Conservation (phyloP, 768 basidiomycete genomes). For the Lyophyllum shimeji region DNA sequence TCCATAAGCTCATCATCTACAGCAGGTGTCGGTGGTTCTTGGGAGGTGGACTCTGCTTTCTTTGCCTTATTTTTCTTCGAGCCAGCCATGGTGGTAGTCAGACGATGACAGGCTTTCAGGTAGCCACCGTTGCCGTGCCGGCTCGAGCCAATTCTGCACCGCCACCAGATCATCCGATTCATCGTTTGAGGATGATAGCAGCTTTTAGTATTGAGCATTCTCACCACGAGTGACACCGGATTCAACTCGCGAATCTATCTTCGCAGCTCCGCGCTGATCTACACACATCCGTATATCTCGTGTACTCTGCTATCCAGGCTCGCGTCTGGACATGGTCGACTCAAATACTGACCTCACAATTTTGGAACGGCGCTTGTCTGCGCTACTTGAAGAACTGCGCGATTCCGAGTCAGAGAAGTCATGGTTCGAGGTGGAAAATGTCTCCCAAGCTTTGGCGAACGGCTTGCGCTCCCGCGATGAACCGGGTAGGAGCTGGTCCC, state of each 20-base stretch:
- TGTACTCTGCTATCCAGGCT: conserved; percentile 1
- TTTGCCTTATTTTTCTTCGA: conserved; percentile 60
- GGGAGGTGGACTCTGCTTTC: conserved; percentile 37
- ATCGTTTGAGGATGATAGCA: neutral
- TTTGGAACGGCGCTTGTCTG: conserved; percentile 29
- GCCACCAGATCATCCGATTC: conserved; percentile 13
- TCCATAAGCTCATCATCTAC: conserved; percentile 67
- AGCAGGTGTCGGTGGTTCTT: conserved; percentile 28
- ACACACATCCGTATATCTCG: neutral
- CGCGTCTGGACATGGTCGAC: conserved; percentile 22
- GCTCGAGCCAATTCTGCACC: no score
- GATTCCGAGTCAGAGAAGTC: conserved; percentile 29
- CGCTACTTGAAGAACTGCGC: conserved; percentile 31
- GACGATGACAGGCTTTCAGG: no score
- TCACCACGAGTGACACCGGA: no score
- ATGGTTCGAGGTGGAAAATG: conserved; percentile 54
- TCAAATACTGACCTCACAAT: conserved; percentile 29
- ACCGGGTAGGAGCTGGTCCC: conserved; percentile 33
- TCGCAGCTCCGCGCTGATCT: neutral
- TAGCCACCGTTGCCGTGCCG: no score
- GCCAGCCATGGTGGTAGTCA: conserved; percentile 37
- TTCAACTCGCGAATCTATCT: neutral
- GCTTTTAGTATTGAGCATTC: no score
- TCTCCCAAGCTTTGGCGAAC: conserved; percentile 61
- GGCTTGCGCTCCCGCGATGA: conserved; percentile 56